Conservation (phyloP, 495 filamentous ascomycete genomes). For the Penicillium diatomitis region DNA sequence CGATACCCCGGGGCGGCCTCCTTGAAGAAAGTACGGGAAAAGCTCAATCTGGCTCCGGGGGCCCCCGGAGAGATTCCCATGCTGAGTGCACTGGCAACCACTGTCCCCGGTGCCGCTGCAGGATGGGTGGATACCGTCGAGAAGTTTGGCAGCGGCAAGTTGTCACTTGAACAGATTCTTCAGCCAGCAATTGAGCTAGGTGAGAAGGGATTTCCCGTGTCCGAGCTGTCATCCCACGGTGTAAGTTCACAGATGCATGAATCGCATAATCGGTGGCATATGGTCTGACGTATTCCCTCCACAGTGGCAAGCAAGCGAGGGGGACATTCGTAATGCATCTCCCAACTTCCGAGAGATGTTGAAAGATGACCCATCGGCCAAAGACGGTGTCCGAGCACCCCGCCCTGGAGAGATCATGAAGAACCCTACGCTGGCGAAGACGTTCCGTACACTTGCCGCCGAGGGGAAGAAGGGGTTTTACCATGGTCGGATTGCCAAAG, state of each 20-base stretch:
- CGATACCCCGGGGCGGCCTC: slow-evolving; percentile 62
- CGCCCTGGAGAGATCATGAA: slow-evolving; percentile 80
- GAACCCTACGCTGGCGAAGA: slow-evolving; percentile 71
- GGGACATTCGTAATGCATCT: slow-evolving; percentile 55
- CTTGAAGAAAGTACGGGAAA: slow-evolving; percentile 57
- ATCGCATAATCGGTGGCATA: too few species aligned
- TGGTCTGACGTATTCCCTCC: neutral
- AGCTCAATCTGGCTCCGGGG: slow-evolving; percentile 57
- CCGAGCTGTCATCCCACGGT: slow-evolving; percentile 61
- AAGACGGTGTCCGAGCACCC: slow-evolving; percentile 61
- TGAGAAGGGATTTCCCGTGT: slow-evolving; percentile 84
- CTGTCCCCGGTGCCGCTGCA: slow-evolving; percentile 82
- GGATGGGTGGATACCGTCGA: slow-evolving; percentile 93
- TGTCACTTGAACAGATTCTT: slow-evolving; percentile 70
- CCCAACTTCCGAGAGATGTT: slow-evolving; percentile 82
- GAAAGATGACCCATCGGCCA: slow-evolving; percentile 56
- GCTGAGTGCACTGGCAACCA: slow-evolving; percentile 68
- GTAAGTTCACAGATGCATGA: slow-evolving; percentile 42
- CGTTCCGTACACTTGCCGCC: slow-evolving; percentile 69
- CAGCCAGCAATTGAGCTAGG: slow-evolving; percentile 76
- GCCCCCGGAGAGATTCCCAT: slow-evolving; percentile 60
- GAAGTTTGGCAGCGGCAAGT: slow-evolving; percentile 81
- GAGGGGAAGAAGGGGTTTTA: slow-evolving; percentile 91
- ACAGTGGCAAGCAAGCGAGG: slow-evolving; percentile 61
- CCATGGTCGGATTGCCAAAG: slow-evolving; percentile 68